Percentiles rank a stretch among this genome's conserved stretches.
These are phyloP conservation scores for Neonectria neomacrospora DNA, from an alignment of 2,329 filamentous ascomycete genomes.

Conservation along the genomic window DNA sequence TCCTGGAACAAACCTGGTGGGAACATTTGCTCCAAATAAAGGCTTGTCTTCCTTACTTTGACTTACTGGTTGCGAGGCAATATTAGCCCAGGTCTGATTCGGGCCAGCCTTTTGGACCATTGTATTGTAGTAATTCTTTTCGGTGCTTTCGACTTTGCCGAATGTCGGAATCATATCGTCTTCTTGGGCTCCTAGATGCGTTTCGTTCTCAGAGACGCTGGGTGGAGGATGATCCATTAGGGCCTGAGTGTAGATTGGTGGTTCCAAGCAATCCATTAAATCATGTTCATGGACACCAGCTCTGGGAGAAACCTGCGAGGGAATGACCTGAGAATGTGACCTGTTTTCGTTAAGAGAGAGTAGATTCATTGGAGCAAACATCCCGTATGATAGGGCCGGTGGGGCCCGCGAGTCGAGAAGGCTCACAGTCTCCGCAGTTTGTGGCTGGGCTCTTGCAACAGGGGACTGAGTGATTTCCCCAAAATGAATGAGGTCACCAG, in stretches of 20 bases:
- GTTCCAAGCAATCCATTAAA: constrained; percentile 33
- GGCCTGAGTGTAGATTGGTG: constrained; percentile 19
- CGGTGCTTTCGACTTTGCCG: constrained; percentile 14
- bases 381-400: constrained; percentile 7
- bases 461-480: neutral
- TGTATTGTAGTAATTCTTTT: constrained; percentile 30
- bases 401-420: constrained; percentile 26
- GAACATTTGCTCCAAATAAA: constrained; percentile 26
- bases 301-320: neutral
- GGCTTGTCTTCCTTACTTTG: constrained; percentile 11
- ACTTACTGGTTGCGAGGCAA: constrained; percentile 16
- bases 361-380: constrained; percentile 8
- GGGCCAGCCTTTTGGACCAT: constrained; percentile 39
- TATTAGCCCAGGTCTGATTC: constrained; percentile 21
- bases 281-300: neutral
- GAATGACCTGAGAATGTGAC: neutral
- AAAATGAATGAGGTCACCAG: neutral
- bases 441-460: neutral
- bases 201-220: neutral
- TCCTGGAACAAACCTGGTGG: constrained; percentile 6
- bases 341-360: neutral
- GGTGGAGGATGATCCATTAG: constrained; percentile 28
- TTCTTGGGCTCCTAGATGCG: neutral
- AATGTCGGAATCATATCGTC: constrained; percentile 26
- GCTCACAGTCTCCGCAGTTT: neutral